Conservation (phyloP, 2,329 filamentous ascomycete species). For the Endoconidiophora laricicola region DNA sequence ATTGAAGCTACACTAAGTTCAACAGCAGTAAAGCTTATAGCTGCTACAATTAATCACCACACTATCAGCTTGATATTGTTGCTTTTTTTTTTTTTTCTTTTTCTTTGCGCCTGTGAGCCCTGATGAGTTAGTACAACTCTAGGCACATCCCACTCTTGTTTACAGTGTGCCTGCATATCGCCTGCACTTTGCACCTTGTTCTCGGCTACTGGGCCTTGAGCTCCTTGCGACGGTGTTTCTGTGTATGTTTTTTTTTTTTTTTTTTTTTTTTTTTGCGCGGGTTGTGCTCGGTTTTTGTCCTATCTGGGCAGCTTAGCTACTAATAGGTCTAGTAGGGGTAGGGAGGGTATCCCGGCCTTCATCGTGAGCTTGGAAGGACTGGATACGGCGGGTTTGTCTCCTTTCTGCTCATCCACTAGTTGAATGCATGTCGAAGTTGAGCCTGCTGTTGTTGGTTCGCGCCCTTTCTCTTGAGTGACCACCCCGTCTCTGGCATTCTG, state of each 20-base stretch:
- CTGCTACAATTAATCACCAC: too few relatives aligned
- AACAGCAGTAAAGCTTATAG: too few relatives aligned
- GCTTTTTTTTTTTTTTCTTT: too few relatives aligned
- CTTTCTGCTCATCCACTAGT: neutral
- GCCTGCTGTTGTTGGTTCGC: too few relatives aligned
- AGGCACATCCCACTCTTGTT: neutral
- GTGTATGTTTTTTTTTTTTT: neutral
- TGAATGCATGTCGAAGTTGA: neutral
- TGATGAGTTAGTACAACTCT: too few relatives aligned
- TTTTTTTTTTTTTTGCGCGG: neutral
- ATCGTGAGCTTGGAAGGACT: neutral
- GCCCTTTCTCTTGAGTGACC: too few relatives aligned
- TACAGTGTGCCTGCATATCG: neutral
- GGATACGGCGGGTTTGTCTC: neutral
- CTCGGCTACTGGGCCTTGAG: neutral
- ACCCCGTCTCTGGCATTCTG: too few relatives aligned
- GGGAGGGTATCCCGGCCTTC: neutral
- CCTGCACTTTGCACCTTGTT: constrained; percentile 7
- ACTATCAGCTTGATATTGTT: too few relatives aligned
- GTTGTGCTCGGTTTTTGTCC: neutral
- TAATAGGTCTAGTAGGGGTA: too few relatives aligned
- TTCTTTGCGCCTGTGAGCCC: too few relatives aligned
- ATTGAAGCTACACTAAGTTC: too few relatives aligned
- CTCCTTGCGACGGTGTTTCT: neutral
- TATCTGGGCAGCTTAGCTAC: neutral